phyloP scores from a whole-genome alignment of 768 basidiomycete genomes.

The Leccinellum albellum region DNA sequence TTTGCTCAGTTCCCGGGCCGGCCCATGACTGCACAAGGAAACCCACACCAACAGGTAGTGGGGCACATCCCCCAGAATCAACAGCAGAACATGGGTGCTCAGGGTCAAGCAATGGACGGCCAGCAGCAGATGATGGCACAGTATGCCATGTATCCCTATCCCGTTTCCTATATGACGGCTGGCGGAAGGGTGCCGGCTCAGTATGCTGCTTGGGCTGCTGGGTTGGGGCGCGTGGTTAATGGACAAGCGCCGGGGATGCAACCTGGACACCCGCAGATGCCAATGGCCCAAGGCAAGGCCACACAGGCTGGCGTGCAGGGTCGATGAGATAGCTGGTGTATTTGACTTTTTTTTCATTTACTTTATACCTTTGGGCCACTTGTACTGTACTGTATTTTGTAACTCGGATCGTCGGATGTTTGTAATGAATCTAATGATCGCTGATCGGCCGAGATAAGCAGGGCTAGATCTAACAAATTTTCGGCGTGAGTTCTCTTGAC shows the following conservation, averaged over 20 bases:
- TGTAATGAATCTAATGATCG: constrained; percentile 5
- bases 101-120: constrained; percentile 21
- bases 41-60: constrained; percentile 24
- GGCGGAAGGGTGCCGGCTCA: constrained; percentile 15
- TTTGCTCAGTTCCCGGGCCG: constrained; percentile 31
- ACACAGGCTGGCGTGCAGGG: constrained; percentile 32
- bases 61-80: constrained; percentile 25
- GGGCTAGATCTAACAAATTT: constrained; percentile 1
- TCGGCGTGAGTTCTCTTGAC: constrained; percentile 5
- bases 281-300: constrained; percentile 31
- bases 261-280: constrained; percentile 28
- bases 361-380: constrained; percentile 4
- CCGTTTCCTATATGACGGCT: constrained; percentile 16
- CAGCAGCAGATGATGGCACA: constrained; percentile 32
- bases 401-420: background rate
- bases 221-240: constrained; percentile 21
- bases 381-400: constrained; percentile 10
- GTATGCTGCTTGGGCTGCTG: constrained; percentile 25
- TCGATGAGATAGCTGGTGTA: constrained; percentile 24
- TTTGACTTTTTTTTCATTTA: constrained; percentile 4
- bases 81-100: constrained; percentile 27
- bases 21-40: constrained; percentile 26
- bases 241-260: constrained; percentile 29
- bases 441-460: constrained; percentile 20
- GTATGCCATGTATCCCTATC: constrained; percentile 27